Evolutionary conservation across 2,329 filamentous ascomycete species (phyloP).

Genomic region (Elsinoe batatas): DNA sequence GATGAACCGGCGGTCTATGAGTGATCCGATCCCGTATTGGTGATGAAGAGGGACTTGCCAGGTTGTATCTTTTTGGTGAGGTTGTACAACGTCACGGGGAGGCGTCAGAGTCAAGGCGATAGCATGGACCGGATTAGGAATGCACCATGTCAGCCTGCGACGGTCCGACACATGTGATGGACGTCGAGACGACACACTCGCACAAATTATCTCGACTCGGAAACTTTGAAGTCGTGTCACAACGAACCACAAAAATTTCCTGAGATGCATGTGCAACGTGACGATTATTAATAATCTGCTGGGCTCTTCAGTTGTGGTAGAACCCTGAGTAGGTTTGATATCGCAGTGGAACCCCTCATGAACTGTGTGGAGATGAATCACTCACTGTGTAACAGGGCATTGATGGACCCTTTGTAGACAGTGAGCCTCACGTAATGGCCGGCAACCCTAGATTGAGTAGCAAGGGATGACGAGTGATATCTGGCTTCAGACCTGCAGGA

Average conservation of each 20-base stretch:
- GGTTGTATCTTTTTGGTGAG: background rate
- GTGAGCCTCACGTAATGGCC: too few relatives aligned
- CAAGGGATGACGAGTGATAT: background rate
- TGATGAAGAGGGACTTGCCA: background rate
- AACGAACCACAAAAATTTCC: background rate
- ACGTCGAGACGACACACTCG: too few relatives aligned
- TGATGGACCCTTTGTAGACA: background rate
- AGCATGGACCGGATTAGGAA: background rate
- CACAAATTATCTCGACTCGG: too few relatives aligned
- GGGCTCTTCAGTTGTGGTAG: background rate
- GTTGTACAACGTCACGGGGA: background rate
- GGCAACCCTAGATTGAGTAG: too few relatives aligned
- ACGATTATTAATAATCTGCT: background rate
- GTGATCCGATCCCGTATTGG: too few relatives aligned
- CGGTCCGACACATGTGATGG: background rate
- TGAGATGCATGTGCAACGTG: background rate
- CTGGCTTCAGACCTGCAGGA: background rate
- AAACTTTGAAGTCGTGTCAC: background rate
- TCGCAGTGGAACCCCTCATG: background rate
- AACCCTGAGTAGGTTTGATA: background rate
- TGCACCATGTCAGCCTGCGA: background rate
- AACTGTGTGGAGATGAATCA: background rate
- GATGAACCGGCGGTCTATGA: background rate
- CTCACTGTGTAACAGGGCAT: background rate
- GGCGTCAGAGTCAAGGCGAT: background rate